Percentiles rank a stretch among this genome's conserved stretches.
Evolutionary conservation across 2,329 filamentous ascomycete genomes (phyloP).

Genomic region (Cytospora schulzeri): DNA sequence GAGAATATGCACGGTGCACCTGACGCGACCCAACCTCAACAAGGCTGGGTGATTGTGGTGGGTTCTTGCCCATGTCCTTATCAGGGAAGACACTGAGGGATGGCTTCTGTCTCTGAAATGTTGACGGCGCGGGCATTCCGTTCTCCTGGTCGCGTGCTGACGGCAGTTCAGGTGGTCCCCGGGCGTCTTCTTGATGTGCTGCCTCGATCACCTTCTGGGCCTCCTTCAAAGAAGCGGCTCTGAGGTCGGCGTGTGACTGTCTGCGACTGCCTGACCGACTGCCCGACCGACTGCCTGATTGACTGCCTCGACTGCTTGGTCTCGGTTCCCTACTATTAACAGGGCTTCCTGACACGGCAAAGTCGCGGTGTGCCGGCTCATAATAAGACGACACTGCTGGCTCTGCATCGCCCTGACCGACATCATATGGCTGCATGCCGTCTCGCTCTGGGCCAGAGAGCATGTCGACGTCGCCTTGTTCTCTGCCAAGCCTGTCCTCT

Average conservation of each 20-base stretch:
- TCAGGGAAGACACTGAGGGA: constrained; percentile 46
- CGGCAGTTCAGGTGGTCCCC: constrained; percentile 55
- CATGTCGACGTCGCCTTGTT: constrained; percentile 46
- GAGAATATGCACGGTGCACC: constrained; percentile 46
- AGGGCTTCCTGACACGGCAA: constrained; percentile 60
- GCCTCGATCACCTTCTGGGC: constrained; percentile 38
- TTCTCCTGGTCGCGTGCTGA: constrained; percentile 82
- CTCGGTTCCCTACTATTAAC: constrained; percentile 51
- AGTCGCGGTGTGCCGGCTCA: constrained; percentile 47
- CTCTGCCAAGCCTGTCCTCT: constrained; percentile 51
- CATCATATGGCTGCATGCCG: constrained; percentile 40
- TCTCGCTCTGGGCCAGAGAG: constrained; percentile 47
- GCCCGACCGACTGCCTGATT: too few species aligned
- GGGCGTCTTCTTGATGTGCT: constrained; percentile 39
- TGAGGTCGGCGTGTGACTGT: constrained; percentile 41
- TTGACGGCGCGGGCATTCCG: constrained; percentile 61
- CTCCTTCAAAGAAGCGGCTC: constrained; percentile 37
- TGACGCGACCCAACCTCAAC: constrained; percentile 44
- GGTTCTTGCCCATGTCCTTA: constrained; percentile 55
- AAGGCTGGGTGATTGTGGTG: constrained; percentile 50
- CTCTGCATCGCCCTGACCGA: constrained; percentile 41
- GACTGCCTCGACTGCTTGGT: constrained; percentile 34
- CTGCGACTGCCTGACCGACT: constrained; percentile 36
- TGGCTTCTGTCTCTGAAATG: constrained; percentile 65
- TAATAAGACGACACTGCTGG: constrained; percentile 48